Percentiles rank a stretch among this genome's conserved stretches.
Evolutionary conservation across 2,329 filamentous ascomycete genomes (phyloP).

Genomic region (Nothopassalora personata): DNA sequence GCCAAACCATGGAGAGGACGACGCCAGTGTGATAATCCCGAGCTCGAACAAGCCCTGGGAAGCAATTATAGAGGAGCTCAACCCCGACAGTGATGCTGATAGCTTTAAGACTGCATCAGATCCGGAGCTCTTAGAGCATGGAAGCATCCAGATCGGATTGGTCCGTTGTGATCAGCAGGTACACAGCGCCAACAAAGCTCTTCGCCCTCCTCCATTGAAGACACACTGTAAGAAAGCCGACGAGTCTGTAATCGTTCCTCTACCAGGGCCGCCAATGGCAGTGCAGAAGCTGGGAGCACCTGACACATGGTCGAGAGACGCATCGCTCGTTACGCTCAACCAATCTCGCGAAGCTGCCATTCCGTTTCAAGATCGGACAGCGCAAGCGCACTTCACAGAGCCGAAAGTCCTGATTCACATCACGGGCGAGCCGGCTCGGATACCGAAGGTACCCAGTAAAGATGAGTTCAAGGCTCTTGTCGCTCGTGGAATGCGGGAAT

Average conservation of each 20-base stretch:
- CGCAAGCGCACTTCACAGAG: no score
- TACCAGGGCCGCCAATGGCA: not conserved
- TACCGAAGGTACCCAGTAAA: not conserved
- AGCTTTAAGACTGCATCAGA: no score
- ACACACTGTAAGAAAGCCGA: no score
- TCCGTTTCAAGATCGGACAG: no score
- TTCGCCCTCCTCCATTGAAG: no score
- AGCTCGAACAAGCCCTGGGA: not conserved
- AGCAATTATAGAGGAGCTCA: not conserved
- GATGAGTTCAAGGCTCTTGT: not conserved
- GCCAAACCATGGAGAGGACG: not conserved
- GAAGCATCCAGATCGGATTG: not conserved
- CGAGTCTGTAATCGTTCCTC: no score
- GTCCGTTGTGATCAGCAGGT: not conserved
- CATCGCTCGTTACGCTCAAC: not conserved
- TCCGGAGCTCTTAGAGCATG: no score
- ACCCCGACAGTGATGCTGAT: not conserved
- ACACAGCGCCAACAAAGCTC: no score
- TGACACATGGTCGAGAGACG: not conserved
- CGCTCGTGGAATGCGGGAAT: not conserved
- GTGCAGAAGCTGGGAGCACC: not conserved
- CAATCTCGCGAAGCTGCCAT: no score
- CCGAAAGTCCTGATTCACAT: not conserved
- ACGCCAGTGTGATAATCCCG: not conserved
- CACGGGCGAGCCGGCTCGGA: not conserved